These are phyloP conservation scores for Penicillium sp. DNA, from an alignment of 2,329 filamentous ascomycete genomes.

Conservation along the genomic window DNA sequence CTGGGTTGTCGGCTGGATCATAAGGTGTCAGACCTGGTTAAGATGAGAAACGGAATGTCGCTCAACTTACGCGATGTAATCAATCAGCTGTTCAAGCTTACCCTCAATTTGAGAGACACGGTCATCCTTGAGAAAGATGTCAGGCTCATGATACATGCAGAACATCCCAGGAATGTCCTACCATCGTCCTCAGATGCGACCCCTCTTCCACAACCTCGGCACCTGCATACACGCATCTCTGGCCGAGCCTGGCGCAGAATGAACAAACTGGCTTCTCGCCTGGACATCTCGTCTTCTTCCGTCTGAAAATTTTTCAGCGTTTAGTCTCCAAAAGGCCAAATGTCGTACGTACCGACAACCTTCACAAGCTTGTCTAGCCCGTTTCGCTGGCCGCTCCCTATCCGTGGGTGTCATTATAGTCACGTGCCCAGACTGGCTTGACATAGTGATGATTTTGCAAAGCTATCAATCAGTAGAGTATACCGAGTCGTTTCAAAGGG, in stretches of 20 bases:
- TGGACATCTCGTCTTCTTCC: slow-evolving; percentile 41
- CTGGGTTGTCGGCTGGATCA: slow-evolving; percentile 2
- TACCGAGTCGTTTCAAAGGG: background rate
- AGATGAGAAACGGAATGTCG: background rate
- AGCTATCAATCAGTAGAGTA: background rate
- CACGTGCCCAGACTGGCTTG: background rate
- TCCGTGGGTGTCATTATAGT: slow-evolving; percentile 15
- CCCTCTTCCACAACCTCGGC: slow-evolving; percentile 11
- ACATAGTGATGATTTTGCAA: background rate
- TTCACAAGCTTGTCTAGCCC: slow-evolving; percentile 37
- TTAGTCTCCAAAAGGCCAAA: background rate
- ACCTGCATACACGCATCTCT: slow-evolving; percentile 36
- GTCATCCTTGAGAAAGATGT: slow-evolving; percentile 15
- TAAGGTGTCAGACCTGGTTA: background rate
- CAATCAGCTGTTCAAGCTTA: slow-evolving; percentile 28
- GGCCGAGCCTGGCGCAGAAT: slow-evolving; percentile 37
- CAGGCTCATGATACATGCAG: background rate
- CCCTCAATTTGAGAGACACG: slow-evolving; percentile 28
- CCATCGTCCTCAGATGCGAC: slow-evolving; percentile 17
- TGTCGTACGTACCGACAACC: slow-evolving; percentile 35
- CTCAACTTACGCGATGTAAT: slow-evolving; percentile 17
- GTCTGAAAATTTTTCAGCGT: slow-evolving; percentile 19
- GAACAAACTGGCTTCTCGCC: slow-evolving; percentile 40
- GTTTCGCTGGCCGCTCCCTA: slow-evolving; percentile 25
- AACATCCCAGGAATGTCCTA: background rate